phyloP scores from a whole-genome alignment of 2,329 filamentous ascomycete species.

The Nigrograna mackinnonii region DNA sequence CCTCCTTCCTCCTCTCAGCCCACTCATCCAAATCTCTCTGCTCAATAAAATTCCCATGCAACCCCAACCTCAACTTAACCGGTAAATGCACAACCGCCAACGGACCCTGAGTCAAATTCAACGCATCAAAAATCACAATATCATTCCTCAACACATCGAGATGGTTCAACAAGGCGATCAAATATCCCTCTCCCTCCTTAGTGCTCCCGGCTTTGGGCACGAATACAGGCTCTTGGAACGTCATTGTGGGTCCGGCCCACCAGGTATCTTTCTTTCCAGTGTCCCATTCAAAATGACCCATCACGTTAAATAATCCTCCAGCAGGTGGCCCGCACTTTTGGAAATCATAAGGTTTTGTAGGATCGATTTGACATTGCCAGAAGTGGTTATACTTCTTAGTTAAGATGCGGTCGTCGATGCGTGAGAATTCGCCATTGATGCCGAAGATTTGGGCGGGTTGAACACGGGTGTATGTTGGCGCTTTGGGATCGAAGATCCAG shows the following conservation, averaged over 20 bases:
- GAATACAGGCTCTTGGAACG: constrained; percentile 60
- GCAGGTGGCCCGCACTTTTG: constrained; percentile 35
- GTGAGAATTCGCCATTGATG: constrained; percentile 48
- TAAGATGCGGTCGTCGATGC: constrained; percentile 50
- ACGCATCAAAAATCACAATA: constrained; percentile 47
- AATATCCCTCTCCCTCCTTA: constrained; percentile 55
- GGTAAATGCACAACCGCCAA: constrained; percentile 47
- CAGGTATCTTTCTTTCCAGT: constrained; percentile 34
- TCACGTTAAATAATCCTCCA: constrained; percentile 34
- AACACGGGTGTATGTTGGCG: constrained; percentile 29
- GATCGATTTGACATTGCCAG: constrained; percentile 46
- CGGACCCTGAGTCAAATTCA: constrained; percentile 40
- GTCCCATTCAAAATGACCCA: constrained; percentile 37
- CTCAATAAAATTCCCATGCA: constrained; percentile 38
- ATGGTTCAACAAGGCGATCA: constrained; percentile 50
- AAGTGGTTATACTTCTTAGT: constrained; percentile 44
- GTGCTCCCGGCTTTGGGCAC: constrained; percentile 48
- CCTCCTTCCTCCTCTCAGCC: constrained; percentile 28
- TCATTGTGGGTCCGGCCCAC: constrained; percentile 42
- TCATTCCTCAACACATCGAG: constrained; percentile 45
- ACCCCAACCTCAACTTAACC: constrained; percentile 32
- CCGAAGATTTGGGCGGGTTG: constrained; percentile 37
- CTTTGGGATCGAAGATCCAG: constrained; percentile 44
- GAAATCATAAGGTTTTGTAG: constrained; percentile 30
- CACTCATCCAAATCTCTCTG: constrained; percentile 33